A percentile compares a stretch with the other conserved stretches of the same genome.
Conservation (phyloP, 1,284 basidiomycete genomes). For the Trichosporon coremiiforme region DNA sequence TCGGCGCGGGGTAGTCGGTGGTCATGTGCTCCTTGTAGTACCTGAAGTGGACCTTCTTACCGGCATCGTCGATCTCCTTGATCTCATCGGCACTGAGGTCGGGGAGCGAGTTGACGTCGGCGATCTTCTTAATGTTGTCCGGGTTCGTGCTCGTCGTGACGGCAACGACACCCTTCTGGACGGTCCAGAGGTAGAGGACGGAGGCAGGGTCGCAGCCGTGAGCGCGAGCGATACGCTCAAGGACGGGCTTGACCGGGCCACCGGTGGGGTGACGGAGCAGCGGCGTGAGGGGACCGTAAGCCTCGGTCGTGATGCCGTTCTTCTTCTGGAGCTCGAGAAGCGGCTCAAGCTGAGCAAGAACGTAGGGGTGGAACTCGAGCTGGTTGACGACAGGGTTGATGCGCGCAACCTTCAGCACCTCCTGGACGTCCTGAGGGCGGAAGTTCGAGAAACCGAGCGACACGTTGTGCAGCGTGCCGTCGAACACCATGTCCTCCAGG, state of each 20-base stretch:
- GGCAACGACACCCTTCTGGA: conserved; percentile 62
- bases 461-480: conserved; percentile 65
- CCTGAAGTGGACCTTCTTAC: conserved; percentile 64
- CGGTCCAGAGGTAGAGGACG: conserved; percentile 66
- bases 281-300: conserved; percentile 64
- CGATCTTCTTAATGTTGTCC: conserved; percentile 66
- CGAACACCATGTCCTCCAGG: conserved; percentile 52
- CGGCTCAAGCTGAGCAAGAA: conserved; percentile 65
- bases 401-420: conserved; percentile 56
- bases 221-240: conserved; percentile 59
- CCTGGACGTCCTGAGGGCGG: conserved; percentile 48
- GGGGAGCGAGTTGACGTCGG: conserved; percentile 62
- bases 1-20: conserved; percentile 48
- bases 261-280: conserved; percentile 62
- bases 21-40: conserved; percentile 52
- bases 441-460: conserved; percentile 54
- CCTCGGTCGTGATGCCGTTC: conserved; percentile 66
- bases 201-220: conserved; percentile 61
- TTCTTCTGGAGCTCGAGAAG: conserved; percentile 64
- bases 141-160: conserved; percentile 71
- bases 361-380: conserved; percentile 76
- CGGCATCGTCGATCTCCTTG: conserved; percentile 64
- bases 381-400: conserved; percentile 72
- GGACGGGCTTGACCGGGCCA: conserved; percentile 62
- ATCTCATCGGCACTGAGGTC: conserved; percentile 68